A percentile compares a stretch with the other conserved stretches of the same genome.
Conservation (phyloP, 176 grass and related monocot species). For the Aegilops tauschii region DNA sequence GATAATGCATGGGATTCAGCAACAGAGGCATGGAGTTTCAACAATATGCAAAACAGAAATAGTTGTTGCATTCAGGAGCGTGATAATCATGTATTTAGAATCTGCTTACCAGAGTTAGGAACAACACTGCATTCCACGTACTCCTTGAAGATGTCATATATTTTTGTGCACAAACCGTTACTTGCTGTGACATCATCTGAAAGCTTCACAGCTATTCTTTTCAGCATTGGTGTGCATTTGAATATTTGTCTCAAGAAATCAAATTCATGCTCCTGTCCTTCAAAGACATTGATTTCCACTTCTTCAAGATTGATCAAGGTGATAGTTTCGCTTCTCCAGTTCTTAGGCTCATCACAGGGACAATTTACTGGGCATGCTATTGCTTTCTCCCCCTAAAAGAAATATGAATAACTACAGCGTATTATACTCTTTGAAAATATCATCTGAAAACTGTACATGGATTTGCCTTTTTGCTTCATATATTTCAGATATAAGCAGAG, state of each 20-base stretch:
- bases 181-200: neutral
- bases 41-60: neutral
- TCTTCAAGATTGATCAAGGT: neutral
- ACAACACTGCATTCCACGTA: neutral
- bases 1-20: neutral
- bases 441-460: too few relatives aligned
- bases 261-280: neutral
- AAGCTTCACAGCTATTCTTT: neutral
- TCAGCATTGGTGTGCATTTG: neutral
- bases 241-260: neutral
- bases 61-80: neutral
- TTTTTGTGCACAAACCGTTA: neutral
- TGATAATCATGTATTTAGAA: neutral
- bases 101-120: neutral
- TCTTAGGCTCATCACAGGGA: neutral
- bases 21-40: neutral
- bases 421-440: neutral
- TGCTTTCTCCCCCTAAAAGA: neutral
- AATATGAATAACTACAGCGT: too few relatives aligned
- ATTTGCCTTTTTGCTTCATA: too few relatives aligned
- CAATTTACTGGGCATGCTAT: neutral
- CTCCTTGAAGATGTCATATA: neutral
- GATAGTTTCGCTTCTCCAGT: neutral
- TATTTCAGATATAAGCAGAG: too few relatives aligned
- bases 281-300: neutral